These are phyloP conservation scores for Oidiodendron maius DNA, from an alignment of 495 filamentous ascomycete genomes.

Conservation along the genomic window DNA sequence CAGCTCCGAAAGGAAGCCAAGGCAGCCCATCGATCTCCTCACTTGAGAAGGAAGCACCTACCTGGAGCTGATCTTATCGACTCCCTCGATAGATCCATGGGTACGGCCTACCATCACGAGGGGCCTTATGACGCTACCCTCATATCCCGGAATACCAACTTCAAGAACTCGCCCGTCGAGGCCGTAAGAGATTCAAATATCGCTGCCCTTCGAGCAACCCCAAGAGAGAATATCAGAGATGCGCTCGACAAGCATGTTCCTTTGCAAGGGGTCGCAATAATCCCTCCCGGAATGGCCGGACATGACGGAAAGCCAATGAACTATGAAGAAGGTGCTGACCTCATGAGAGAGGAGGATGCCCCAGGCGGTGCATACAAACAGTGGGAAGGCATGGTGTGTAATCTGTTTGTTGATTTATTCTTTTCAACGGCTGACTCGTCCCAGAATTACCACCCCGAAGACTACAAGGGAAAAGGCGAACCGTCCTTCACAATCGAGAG, in stretches of 20 bases:
- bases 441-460: conserved; percentile 62
- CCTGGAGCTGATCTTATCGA: conserved; percentile 78
- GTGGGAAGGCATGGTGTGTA: conserved; percentile 61
- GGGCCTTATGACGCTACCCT: conserved; percentile 88
- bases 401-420: background rate
- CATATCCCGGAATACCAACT: conserved; percentile 58
- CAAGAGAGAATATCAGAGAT: conserved; percentile 71
- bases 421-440: background rate
- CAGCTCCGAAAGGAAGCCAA: conserved; percentile 51
- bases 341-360: conserved; percentile 65
- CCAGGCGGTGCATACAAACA: conserved; percentile 57
- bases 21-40: conserved; percentile 54
- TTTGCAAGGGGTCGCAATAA: conserved; percentile 72
- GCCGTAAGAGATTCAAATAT: conserved; percentile 69
- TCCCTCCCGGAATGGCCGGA: conserved; percentile 67
- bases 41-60: conserved; percentile 56
- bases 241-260: conserved; percentile 70
- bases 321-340: conserved; percentile 81
- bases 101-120: conserved; percentile 74
- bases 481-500: conserved; percentile 65
- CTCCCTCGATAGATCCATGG: conserved; percentile 58
- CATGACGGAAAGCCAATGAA: conserved; percentile 60
- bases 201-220: conserved; percentile 79
- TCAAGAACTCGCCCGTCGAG: conserved; percentile 62
- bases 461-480: conserved; percentile 77